Conservation (phyloP, 306 rosid genomes). For the Potentilla sterilis region DNA sequence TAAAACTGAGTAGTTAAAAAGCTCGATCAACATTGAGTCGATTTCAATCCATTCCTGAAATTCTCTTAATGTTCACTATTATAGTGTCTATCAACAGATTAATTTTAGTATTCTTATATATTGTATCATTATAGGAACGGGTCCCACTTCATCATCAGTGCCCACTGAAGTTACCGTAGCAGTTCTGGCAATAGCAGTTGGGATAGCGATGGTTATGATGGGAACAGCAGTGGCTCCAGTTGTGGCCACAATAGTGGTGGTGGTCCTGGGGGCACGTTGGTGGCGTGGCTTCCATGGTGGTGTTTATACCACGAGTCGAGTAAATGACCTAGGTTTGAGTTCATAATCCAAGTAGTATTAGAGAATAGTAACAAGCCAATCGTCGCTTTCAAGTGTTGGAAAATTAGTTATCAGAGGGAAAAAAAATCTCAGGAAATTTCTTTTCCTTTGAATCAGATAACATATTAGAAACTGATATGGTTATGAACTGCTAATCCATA, state of each 20-base stretch:
- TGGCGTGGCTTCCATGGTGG: constrained; percentile 67
- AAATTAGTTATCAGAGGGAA: background rate
- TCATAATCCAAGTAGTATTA: constrained; percentile 33
- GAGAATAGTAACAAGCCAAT: constrained; percentile 26
- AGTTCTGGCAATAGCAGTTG: constrained; percentile 72
- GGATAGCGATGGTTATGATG: constrained; percentile 69
- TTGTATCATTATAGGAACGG: constrained; percentile 76
- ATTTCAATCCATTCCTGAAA: constrained; percentile 9
- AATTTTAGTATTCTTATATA: constrained; percentile 55
- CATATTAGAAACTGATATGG: constrained; percentile 13
- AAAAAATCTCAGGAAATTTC: constrained; percentile 8
- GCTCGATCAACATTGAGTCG: constrained; percentile 16
- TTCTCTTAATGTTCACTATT: constrained; percentile 30
- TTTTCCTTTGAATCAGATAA: constrained; percentile 18
- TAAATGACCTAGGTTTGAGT: constrained; percentile 55
- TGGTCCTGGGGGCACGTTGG: constrained; percentile 72
- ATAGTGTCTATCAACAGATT: constrained; percentile 36
- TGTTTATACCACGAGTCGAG: constrained; percentile 50
- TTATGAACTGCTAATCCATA: constrained; percentile 16
- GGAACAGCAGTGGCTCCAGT: constrained; percentile 59
- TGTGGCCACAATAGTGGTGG: constrained; percentile 65
- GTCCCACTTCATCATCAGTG: constrained; percentile 67
- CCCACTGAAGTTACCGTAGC: constrained; percentile 70
- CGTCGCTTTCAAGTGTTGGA: constrained; percentile 13
- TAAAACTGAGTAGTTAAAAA: background rate